phyloP scores from a whole-genome alignment of 257 asterid species.

The Cruciata laevipes region DNA sequence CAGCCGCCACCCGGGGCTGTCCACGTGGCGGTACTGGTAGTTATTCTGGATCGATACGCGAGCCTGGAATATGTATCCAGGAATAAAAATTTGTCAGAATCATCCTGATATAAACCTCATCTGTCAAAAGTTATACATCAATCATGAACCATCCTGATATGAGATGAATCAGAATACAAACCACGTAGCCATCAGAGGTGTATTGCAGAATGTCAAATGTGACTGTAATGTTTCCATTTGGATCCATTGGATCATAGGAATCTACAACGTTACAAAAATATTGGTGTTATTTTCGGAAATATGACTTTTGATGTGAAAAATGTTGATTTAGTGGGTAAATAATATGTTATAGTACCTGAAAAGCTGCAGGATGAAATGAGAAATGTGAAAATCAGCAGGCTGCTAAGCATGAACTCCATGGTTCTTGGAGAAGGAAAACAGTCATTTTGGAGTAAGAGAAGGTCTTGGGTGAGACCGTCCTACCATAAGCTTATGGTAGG shows the following conservation, averaged over 20 bases:
- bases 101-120: no score
- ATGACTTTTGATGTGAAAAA: no score
- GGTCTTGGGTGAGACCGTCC: no score
- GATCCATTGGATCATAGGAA: constrained; percentile 69
- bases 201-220: constrained; percentile 42
- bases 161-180: constrained; percentile 15
- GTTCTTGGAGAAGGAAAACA: constrained; percentile 5
- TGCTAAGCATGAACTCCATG: constrained; percentile 27
- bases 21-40: constrained; percentile 57
- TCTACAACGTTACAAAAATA: constrained; percentile 27
- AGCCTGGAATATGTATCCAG: constrained; percentile 28
- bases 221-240: constrained; percentile 50
- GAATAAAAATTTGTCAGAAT: background rate
- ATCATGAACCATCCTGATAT: background rate
- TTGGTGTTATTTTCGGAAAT: no score
- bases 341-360: constrained; percentile 43
- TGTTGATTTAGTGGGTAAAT: no score
- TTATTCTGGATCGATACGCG: constrained; percentile 60
- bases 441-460: background rate
- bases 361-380: constrained; percentile 24
- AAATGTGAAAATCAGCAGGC: constrained; percentile 14
- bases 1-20: constrained; percentile 58
- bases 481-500: no score
- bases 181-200: constrained; percentile 56
- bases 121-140: no score